A percentile compares a stretch with the other conserved stretches of the same genome.
These are phyloP conservation scores for Scedosporium minutisporum DNA, from an alignment of 2,329 filamentous ascomycete genomes.

Conservation along the genomic window DNA sequence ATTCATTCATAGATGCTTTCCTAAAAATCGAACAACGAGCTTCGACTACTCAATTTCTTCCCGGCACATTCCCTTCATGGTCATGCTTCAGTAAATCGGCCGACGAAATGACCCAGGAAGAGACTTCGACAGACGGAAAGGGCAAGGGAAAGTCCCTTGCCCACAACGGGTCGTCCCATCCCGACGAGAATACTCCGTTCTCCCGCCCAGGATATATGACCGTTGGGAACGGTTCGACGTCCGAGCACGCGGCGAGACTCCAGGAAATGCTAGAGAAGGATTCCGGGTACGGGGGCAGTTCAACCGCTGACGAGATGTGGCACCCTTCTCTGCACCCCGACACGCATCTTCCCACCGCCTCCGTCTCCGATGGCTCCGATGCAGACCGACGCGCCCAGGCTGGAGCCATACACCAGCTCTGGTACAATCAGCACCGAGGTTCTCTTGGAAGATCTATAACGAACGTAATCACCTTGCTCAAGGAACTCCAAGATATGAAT, in stretches of 20 bases:
- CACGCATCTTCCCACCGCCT: slow-evolving; percentile 10
- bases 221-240: slow-evolving; percentile 71
- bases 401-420: slow-evolving; percentile 82
- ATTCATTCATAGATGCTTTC: not conserved
- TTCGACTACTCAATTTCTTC: slow-evolving; percentile 4
- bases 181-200: slow-evolving; percentile 18
- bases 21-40: not conserved
- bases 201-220: slow-evolving; percentile 67
- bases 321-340: slow-evolving; percentile 21
- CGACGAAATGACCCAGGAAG: slow-evolving; percentile 50
- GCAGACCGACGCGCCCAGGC: slow-evolving; percentile 44
- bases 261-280: slow-evolving; percentile 77
- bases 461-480: slow-evolving; percentile 73
- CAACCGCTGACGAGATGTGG: slow-evolving; percentile 51
- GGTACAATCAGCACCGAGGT: slow-evolving; percentile 87
- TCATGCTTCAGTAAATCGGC: slow-evolving; percentile 23
- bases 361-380: slow-evolving; percentile 18
- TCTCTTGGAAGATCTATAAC: slow-evolving; percentile 82
- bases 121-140: slow-evolving; percentile 45
- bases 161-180: slow-evolving; percentile 16
- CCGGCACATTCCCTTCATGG: slow-evolving; percentile 14
- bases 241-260: slow-evolving; percentile 70
- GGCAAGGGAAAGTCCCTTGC: slow-evolving; percentile 42
- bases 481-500: slow-evolving; percentile 81
- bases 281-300: slow-evolving; percentile 84